Conservation (phyloP, 2,329 filamentous ascomycete species). For the Xylaria sp. region DNA sequence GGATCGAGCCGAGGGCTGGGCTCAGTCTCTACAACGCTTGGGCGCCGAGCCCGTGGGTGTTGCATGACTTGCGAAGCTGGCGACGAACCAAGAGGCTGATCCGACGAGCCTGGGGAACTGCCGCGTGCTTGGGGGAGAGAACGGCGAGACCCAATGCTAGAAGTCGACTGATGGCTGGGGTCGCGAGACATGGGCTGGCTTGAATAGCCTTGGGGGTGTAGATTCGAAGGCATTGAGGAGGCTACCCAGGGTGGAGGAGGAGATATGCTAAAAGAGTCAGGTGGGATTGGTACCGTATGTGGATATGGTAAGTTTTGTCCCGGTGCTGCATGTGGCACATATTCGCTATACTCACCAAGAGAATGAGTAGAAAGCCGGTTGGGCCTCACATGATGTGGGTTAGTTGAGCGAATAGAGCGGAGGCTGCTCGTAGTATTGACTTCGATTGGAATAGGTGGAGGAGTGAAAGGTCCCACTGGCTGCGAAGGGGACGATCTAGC, state of each 20-base stretch:
- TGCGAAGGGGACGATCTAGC: conserved; percentile 47
- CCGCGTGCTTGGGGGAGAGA: conserved; percentile 26
- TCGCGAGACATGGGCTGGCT: conserved; percentile 64
- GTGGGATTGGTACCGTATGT: conserved; percentile 40
- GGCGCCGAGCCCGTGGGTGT: conserved; percentile 46
- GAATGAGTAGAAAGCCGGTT: conserved; percentile 36
- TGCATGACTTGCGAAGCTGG: conserved; percentile 46
- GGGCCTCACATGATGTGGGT: conserved; percentile 22
- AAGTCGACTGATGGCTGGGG: conserved; percentile 55
- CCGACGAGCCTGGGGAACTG: conserved; percentile 26
- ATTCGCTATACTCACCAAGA: conserved; percentile 39
- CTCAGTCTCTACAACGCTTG: conserved; percentile 59
- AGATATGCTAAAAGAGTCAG: conserved; percentile 37
- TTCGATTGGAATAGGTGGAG: conserved; percentile 49
- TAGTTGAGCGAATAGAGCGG: conserved; percentile 35
- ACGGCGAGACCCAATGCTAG: conserved; percentile 44
- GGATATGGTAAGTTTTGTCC: conserved; percentile 42
- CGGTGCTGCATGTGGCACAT: conserved; percentile 20
- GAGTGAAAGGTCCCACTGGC: conserved; percentile 44
- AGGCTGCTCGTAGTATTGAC: conserved; percentile 47
- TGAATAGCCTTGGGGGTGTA: conserved; percentile 55
- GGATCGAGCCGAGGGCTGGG: conserved; percentile 54
- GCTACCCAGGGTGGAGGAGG: conserved; percentile 43
- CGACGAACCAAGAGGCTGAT: conserved; percentile 38
- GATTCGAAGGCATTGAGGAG: conserved; percentile 41